Percentiles rank a stretch among this genome's conserved stretches.
Evolutionary conservation across 345 rosid genomes (phyloP).

Genomic region (Brassica rapa): DNA sequence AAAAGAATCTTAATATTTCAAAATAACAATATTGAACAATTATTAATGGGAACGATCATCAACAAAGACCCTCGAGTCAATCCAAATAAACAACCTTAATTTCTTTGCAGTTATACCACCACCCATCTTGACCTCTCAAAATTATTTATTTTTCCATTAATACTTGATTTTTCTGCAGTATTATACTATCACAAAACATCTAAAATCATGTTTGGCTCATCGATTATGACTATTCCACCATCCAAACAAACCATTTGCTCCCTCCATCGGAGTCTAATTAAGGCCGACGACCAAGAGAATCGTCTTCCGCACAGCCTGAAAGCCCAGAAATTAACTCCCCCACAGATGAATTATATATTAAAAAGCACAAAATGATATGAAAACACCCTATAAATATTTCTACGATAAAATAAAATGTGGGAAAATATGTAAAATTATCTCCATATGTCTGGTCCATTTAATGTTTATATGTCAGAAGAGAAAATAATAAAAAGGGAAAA

Average conservation of each 20-base stretch:
- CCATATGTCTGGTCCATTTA: slow-evolving; percentile 27
- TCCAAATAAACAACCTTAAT: slow-evolving; percentile 46
- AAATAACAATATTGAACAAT: slow-evolving; percentile 7
- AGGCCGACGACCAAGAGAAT: slow-evolving; percentile 36
- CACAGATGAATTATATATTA: neutral
- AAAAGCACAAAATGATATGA: slow-evolving; percentile 26
- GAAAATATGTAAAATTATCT: slow-evolving; percentile 11
- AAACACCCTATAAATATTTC: neutral
- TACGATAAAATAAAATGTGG: neutral
- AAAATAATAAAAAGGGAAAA: slow-evolving; percentile 5
- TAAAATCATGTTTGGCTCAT: slow-evolving; percentile 48
- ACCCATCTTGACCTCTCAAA: slow-evolving; percentile 41
- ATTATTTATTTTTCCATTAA: slow-evolving; percentile 39
- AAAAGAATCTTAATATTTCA: slow-evolving; percentile 19
- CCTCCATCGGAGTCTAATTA: slow-evolving; percentile 36
- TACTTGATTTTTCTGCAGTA: slow-evolving; percentile 22
- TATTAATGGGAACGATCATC: slow-evolving; percentile 37
- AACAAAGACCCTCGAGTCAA: slow-evolving; percentile 70
- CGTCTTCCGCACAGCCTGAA: slow-evolving; percentile 8
- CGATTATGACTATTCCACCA: slow-evolving; percentile 52
- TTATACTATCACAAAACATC: neutral
- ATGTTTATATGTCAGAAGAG: slow-evolving; percentile 53
- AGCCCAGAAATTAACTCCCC: slow-evolving; percentile 5
- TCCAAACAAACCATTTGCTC: slow-evolving; percentile 43
- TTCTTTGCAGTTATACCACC: slow-evolving; percentile 55